Evolutionary conservation across 2,329 filamentous ascomycete genomes (phyloP).

Genomic region (Cercospora canescens): DNA sequence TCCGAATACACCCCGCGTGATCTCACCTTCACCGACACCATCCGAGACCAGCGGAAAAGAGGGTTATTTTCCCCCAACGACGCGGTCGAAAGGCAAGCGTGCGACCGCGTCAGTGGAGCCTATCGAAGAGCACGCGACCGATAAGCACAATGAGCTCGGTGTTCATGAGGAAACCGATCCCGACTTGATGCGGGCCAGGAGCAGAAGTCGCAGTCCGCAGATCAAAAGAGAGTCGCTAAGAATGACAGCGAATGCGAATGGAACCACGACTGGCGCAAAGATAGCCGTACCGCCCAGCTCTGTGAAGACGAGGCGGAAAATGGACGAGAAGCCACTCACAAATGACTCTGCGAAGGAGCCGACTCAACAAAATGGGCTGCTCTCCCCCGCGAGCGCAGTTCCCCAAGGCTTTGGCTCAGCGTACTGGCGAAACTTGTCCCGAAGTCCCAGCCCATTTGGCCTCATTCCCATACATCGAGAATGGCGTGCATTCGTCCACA

Average conservation of each 20-base stretch:
- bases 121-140: slow-evolving; percentile 58
- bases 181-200: slow-evolving; percentile 60
- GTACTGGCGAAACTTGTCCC: slow-evolving; percentile 84
- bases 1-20: slow-evolving; percentile 81
- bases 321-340: slow-evolving; percentile 30
- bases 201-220: slow-evolving; percentile 70
- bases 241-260: slow-evolving; percentile 27
- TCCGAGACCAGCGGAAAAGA: slow-evolving; percentile 58
- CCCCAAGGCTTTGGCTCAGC: slow-evolving; percentile 65
- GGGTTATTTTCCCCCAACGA: slow-evolving; percentile 72
- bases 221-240: slow-evolving; percentile 33
- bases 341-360: slow-evolving; percentile 25
- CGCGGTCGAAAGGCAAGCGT: slow-evolving; percentile 71
- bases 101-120: slow-evolving; percentile 56
- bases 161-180: slow-evolving; percentile 45
- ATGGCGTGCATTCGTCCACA: slow-evolving; percentile 87
- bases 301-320: slow-evolving; percentile 30
- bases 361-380: slow-evolving; percentile 28
- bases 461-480: slow-evolving; percentile 93
- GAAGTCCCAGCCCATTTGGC: slow-evolving; percentile 88
- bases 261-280: slow-evolving; percentile 22
- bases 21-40: slow-evolving; percentile 80
- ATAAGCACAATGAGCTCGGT: slow-evolving; percentile 13
- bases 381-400: slow-evolving; percentile 34
- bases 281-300: slow-evolving; percentile 13